Percentiles rank a stretch among this genome's conserved stretches.
These are phyloP conservation scores for Fusarium marasasianum DNA, from an alignment of 2,329 filamentous ascomycete species.

Conservation along the genomic window DNA sequence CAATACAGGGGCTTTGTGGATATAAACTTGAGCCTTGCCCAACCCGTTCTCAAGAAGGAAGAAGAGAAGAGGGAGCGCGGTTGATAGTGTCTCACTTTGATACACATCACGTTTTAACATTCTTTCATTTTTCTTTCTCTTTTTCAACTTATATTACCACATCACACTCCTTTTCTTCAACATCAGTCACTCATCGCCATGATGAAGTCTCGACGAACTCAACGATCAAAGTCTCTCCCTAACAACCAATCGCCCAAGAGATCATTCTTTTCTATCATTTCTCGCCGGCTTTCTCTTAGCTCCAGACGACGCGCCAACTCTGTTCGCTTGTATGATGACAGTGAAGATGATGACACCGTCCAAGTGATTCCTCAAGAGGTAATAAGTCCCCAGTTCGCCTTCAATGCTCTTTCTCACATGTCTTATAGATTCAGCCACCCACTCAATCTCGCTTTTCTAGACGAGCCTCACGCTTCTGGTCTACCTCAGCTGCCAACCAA, in stretches of 20 bases:
- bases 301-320: constrained; percentile 7
- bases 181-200: background rate
- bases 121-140: constrained; percentile 6
- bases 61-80: constrained; percentile 3
- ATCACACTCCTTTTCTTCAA: background rate
- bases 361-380: constrained; percentile 16
- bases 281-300: constrained; percentile 25
- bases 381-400: background rate
- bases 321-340: constrained; percentile 24
- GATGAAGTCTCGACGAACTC: constrained; percentile 25
- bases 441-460: constrained; percentile 24
- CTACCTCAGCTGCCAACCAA: constrained; percentile 31
- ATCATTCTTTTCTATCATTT: constrained; percentile 23
- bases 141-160: background rate
- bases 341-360: constrained; percentile 10
- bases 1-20: background rate
- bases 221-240: constrained; percentile 29
- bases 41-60: background rate
- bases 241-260: constrained; percentile 6
- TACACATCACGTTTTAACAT: constrained; percentile 7
- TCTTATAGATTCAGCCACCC: background rate
- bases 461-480: constrained; percentile 39
- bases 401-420: background rate
- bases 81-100: constrained; percentile 17
- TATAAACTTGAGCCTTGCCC: constrained; percentile 27